Base-by-base conservation (phyloP, 108 stramenopile species). In the Cyclostephanos tholiformis region DNA sequence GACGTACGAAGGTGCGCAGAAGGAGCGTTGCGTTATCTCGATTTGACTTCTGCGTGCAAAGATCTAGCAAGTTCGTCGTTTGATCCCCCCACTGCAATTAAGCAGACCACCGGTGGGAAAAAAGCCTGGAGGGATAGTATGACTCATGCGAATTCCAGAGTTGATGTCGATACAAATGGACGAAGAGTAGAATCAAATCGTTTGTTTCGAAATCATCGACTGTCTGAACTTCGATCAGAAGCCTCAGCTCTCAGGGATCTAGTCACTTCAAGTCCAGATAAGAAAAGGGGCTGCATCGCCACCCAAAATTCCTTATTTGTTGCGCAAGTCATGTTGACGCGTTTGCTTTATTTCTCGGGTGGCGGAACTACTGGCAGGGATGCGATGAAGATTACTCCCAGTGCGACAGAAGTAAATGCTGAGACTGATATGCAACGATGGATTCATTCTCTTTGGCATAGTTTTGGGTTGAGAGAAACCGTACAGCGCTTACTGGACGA, bases 331-430 rank as follows among this genome's bases (percentile, higher is more conserved):
- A 71, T 91, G 48, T 63, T 85, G 61, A 82, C 82, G 26, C 65
- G 87, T 20, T 62, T 95, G 38, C 63, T 92, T 48, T 91, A 90
- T 65, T 87, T 91, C 30, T 85, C 85, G 4, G 94, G 94, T 12
- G 94, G 94, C 43, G 94, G 94, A 14, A 91, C 88, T 20, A 95
- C 91, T 46, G 83, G 83, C 17, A 60, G 79, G 62, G 43, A 83
- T 20, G 46, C 58, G n/a, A 23, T 53, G n/a, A 57, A 55, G 30
- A 22, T 8, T 0, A 35, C 43, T 43, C 6, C 17, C 4, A 60
- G 63, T 30, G 27, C 46, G 27, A 57, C 68, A 35, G 14, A 22
- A 12, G 16, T 25, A 20, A 57, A 19, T 19, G 72, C 46, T 29
- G 57, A 68, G 50, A 60, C 71, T 46, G 64, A 66, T 48, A 51